Percentiles rank a stretch among this genome's conserved stretches.
These are phyloP conservation scores for Pythium graminicola DNA, from an alignment of 352 stramenopile genomes.

Conservation along the genomic window DNA sequence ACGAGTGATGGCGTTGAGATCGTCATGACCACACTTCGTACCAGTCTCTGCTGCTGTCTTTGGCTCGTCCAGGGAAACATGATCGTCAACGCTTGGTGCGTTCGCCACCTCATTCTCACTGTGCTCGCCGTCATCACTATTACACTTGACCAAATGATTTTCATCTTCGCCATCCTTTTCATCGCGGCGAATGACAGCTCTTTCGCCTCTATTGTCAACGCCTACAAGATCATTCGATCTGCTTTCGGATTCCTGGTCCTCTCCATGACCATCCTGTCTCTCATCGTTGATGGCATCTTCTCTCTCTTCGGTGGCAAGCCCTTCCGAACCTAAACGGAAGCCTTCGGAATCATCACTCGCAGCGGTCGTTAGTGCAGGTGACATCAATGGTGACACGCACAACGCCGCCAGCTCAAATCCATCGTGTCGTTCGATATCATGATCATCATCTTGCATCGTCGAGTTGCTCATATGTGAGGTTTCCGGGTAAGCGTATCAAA, in stretches of 20 bases:
- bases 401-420: slow-evolving; percentile 7
- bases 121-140: neutral
- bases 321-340: too few relatives aligned
- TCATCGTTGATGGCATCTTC: neutral
- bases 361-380: slow-evolving; percentile 7
- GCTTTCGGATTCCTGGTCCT: too few relatives aligned
- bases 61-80: too few relatives aligned
- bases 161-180: neutral
- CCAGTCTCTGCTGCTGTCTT: neutral
- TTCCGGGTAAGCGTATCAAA: too few relatives aligned
- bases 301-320: slow-evolving; percentile 10
- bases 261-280: neutral
- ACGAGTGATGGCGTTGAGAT: neutral
- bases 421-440: neutral
- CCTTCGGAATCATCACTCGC: too few relatives aligned
- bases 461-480: too few relatives aligned
- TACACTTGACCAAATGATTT: too few relatives aligned
- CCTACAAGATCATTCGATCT: too few relatives aligned
- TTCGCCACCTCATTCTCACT: neutral
- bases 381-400: slow-evolving; percentile 8
- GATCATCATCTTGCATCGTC: neutral
- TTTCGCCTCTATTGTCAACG: too few relatives aligned
- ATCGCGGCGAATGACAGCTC: too few relatives aligned
- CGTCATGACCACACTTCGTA: neutral
- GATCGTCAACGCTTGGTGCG: too few relatives aligned